Conservation (phyloP, 371 early-diverging fungal genomes). For the Rhizopus stolonifer region DNA sequence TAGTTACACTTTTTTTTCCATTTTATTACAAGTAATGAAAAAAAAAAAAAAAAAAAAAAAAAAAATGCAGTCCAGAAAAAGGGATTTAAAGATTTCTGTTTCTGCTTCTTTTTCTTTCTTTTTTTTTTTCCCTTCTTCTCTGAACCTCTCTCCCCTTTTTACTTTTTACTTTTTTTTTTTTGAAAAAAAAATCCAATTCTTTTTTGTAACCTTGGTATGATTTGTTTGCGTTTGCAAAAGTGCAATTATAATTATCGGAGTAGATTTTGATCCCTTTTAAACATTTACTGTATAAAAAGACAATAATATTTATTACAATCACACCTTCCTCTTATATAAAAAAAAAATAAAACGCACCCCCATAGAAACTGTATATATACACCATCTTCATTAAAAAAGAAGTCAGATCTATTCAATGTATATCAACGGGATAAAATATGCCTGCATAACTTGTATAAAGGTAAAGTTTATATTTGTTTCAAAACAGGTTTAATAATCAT, state of each 20-base stretch:
- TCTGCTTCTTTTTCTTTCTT: neutral
- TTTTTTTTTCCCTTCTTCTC: no score
- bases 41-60: no score
- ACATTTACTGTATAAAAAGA: constrained; percentile 1
- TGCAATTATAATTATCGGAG: constrained; percentile 35
- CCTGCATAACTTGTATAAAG: constrained; percentile 42
- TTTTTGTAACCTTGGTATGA: constrained; percentile 24
- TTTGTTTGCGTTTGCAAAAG: constrained; percentile 32
- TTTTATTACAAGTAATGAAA: no score
- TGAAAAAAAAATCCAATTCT: neutral
- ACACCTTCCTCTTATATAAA: neutral
- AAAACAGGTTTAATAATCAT: constrained; percentile 1
- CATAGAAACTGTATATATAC: neutral
- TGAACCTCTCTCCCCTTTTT: neutral
- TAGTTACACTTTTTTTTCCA: neutral
- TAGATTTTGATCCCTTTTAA: constrained; percentile 19
- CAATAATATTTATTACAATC: neutral
- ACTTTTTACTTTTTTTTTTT: neutral
- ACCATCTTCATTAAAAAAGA: neutral
- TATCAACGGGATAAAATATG: constrained; percentile 41
- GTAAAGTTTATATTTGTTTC: constrained; percentile 12
- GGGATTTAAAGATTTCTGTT: neutral
- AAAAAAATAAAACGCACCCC: neutral
- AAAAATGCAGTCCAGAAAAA: neutral
- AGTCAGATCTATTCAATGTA: constrained; percentile 16